Evolutionary conservation across 1,139 yeast genomes (phyloP), one percentile per base, ranked within the genome.

Genomic region (Diutina mesorugosa): DNA sequence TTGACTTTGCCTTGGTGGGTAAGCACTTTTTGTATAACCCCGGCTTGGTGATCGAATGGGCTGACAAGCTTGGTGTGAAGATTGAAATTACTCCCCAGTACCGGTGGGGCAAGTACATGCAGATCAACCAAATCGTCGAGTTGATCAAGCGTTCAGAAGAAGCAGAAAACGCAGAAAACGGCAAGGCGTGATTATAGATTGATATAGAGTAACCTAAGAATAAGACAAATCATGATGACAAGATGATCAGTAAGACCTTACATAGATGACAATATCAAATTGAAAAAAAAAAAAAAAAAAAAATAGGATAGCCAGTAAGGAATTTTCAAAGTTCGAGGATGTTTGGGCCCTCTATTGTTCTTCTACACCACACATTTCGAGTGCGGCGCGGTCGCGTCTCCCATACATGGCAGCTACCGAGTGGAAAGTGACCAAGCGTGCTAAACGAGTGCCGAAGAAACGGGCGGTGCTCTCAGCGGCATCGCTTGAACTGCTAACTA

Each of bases 1-100:
- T 78, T 56, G 87, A 82, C 64, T 60, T 79, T 45, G 73, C 76
- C 5, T 64, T 79, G 14, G 70, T 74, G 52, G 87, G 83, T 1
- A 63, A 71, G 46, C 72, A 67, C 9, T 79, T 78, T 61, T 66
- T 81, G 59, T 71, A 69, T 58, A 71, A 77, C 60, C 84, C 85
- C 2, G 79, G 77, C 30, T 69, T 79, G 54, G 78, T 72, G 8
- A 72, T 76, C 67, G 62, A 65, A 2, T 77, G 80, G 73, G 86
- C 85, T 2, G 75, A 77, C 55, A 73, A 77, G 54, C 67, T 80
- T 55, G 77, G 69, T 1, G 75, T 79, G 53, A 65, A 69, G 55
- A 64, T 77, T 12, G 55, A 55, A 32, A 69, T 71, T 60, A 68
- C 78, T 6, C 62, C 66, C 51, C 79, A 77, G 59, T 70, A 69